phyloP scores from a whole-genome alignment of 768 basidiomycete species.

The Tylopilus vinaceipallidus region DNA sequence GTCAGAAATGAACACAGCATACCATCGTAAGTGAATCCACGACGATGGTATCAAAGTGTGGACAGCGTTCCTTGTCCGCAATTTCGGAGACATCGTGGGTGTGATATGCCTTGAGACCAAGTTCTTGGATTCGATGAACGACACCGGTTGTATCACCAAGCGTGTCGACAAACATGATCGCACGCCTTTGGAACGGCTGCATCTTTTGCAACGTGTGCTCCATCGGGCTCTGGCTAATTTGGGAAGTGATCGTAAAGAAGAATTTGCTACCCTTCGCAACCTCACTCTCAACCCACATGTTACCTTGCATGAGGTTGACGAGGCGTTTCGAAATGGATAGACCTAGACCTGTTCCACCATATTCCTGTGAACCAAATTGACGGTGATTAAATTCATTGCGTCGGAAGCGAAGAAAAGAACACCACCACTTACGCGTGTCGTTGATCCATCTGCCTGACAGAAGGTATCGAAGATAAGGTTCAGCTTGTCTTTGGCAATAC shows the following conservation, averaged over 20 bases:
- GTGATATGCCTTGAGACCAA: conserved; percentile 75
- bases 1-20: conserved; percentile 33
- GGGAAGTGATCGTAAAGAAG: conserved; percentile 94
- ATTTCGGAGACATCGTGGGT: conserved; percentile 81
- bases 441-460: conserved; percentile 97
- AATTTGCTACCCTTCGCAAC: conserved; percentile 91
- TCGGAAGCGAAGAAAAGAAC: conserved; percentile 6
- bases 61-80: conserved; percentile 74
- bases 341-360: conserved; percentile 95
- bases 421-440: conserved; percentile 68
- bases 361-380: conserved; percentile 56
- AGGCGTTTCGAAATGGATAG: conserved; percentile 97
- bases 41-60: conserved; percentile 92
- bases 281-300: conserved; percentile 98
- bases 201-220: conserved; percentile 77
- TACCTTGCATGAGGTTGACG: conserved; percentile 95
- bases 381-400: conserved; percentile 15
- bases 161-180: conserved; percentile 91
- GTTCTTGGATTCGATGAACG: conserved; percentile 69
- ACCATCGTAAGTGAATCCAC: conserved; percentile 87
- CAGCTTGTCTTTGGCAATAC: conserved; percentile 97
- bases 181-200: conserved; percentile 81
- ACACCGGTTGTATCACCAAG: conserved; percentile 73
- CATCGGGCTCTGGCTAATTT: conserved; percentile 71
- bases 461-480: conserved; percentile 99